These are phyloP conservation scores for Anthoceros angustus DNA, from an alignment of 225 moss, liverwort and hornwort genomes.

Conservation along the genomic window DNA sequence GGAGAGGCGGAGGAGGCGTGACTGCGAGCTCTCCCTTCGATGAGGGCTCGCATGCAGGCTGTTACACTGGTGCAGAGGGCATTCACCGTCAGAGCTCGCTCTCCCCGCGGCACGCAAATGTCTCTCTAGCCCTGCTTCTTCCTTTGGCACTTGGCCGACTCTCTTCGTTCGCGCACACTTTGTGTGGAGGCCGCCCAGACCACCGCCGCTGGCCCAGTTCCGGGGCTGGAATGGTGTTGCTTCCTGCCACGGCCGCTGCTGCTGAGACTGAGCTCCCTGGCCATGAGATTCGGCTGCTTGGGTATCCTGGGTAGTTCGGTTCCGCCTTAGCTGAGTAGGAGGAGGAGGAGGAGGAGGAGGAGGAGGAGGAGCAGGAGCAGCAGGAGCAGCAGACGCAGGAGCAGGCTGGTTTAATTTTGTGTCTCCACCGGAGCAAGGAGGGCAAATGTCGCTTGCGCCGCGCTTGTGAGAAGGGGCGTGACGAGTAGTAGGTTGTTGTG, in stretches of 20 bases:
- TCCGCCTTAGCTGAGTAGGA: background rate
- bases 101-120: background rate
- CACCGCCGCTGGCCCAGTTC: background rate
- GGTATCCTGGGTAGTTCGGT: background rate
- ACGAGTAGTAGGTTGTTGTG: background rate
- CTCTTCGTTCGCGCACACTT: background rate
- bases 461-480: background rate
- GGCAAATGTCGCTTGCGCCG: background rate
- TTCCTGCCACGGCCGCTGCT: too few relatives aligned
- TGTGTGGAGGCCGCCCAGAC: background rate
- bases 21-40: background rate
- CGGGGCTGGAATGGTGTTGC: too few relatives aligned
- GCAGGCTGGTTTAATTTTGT: background rate
- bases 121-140: background rate
- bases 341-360: background rate
- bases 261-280: too few relatives aligned
- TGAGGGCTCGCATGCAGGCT: background rate
- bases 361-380: background rate
- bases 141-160: background rate
- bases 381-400: background rate
- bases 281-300: too few relatives aligned
- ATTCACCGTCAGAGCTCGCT: background rate
- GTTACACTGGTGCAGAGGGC: background rate
- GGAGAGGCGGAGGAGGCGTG: constrained; percentile 1
- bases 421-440: background rate